Evolutionary conservation across 441 rosid genomes (phyloP).

Genomic region (Macaranga tanarius): DNA sequence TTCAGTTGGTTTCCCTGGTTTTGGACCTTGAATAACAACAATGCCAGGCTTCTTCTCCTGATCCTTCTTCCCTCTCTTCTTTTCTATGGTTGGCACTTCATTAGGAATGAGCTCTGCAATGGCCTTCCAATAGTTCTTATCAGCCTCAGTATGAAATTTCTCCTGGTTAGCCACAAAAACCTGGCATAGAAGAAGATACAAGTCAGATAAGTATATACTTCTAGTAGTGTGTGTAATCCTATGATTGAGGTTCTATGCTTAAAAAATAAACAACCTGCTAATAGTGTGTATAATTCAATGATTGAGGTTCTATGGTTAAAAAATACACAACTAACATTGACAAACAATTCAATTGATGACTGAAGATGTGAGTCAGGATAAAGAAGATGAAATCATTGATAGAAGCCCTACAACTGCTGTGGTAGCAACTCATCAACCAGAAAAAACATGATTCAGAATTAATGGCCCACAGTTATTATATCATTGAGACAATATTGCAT

Average conservation of each 20-base stretch:
- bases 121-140: slow-evolving; percentile 84
- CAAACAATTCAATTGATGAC: background rate
- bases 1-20: slow-evolving; percentile 87
- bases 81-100: slow-evolving; percentile 71
- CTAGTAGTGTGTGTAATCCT: background rate
- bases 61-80: slow-evolving; percentile 68
- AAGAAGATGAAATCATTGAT: background rate
- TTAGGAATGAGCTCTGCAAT: slow-evolving; percentile 83
- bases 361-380: background rate
- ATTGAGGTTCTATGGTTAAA: background rate
- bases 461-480: background rate
- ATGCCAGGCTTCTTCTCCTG: slow-evolving; percentile 61
- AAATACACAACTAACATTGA: background rate
- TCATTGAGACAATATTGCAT: too few species aligned
- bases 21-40: slow-evolving; percentile 72
- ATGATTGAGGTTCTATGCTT: background rate
- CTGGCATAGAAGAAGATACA: slow-evolving; percentile 34
- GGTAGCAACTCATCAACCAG: background rate
- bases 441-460: background rate
- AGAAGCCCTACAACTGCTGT: background rate
- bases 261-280: background rate
- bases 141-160: slow-evolving; percentile 71
- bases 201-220: slow-evolving; percentile 10
- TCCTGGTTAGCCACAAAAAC: slow-evolving; percentile 50
- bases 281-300: too few species aligned